Evolutionary conservation across 1,284 basidiomycete genomes (phyloP).

Genomic region (Mycena sp.): DNA sequence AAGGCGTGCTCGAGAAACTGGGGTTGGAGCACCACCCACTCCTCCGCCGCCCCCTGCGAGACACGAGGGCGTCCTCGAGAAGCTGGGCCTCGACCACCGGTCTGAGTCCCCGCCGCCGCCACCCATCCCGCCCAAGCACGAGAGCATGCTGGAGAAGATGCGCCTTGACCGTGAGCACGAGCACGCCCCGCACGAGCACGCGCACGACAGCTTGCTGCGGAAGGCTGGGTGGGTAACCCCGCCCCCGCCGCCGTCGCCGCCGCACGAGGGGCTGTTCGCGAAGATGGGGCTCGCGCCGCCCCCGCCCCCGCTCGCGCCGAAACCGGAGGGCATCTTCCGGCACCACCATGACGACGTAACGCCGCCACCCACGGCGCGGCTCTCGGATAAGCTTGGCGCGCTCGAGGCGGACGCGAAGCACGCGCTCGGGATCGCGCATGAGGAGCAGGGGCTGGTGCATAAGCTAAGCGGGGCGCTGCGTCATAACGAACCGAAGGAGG

Average conservation of each 20-base stretch:
- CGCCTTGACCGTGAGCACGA: conserved; percentile 12
- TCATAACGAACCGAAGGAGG: conserved; percentile 1
- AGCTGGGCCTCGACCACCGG: conserved; percentile 4
- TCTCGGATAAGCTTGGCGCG: conserved; percentile 4
- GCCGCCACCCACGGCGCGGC: neutral
- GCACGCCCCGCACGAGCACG: conserved; percentile 1
- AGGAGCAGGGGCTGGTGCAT: conserved; percentile 13
- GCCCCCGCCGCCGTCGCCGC: conserved; percentile 2
- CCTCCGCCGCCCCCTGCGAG: neutral
- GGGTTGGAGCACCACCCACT: neutral
- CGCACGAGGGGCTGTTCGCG: conserved; percentile 7
- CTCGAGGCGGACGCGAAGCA: too few relatives aligned
- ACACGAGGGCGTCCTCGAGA: conserved; percentile 8
- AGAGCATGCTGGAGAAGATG: conserved; percentile 18
- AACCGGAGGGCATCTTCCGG: conserved; percentile 13
- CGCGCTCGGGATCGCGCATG: neutral
- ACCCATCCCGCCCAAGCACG: neutral
- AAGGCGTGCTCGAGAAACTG: conserved; percentile 3
- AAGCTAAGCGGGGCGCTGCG: conserved; percentile 7
- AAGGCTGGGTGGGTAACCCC: conserved; percentile 8
- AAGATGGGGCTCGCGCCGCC: neutral
- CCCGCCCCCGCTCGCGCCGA: conserved; percentile 15
- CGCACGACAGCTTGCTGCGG: conserved; percentile 8
- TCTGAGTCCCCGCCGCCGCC: neutral
- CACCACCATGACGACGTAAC: conserved; percentile 1